A percentile compares a stretch with the other conserved stretches of the same genome.
phyloP scores from a whole-genome alignment of 2,329 filamentous ascomycete species.

The Neurospora sp. region DNA sequence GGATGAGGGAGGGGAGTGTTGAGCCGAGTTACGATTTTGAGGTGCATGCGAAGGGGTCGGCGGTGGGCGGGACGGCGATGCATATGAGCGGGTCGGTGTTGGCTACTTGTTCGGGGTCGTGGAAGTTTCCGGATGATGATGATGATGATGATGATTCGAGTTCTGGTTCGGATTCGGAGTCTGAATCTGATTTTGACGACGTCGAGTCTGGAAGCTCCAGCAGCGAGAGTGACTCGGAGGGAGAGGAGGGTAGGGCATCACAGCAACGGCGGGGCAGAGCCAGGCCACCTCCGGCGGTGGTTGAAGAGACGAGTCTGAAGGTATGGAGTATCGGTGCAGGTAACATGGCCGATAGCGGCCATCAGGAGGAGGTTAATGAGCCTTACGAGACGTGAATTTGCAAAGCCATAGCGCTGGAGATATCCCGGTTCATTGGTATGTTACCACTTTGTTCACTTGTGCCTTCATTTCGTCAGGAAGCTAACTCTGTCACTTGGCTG shows the following conservation, averaged over 20 bases:
- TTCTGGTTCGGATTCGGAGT: conserved; percentile 1
- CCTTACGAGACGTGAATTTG: not conserved
- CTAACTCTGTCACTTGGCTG: not conserved
- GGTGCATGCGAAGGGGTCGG: conserved; percentile 28
- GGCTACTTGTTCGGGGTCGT: conserved; percentile 47
- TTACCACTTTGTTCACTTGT: not conserved
- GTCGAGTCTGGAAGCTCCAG: not conserved
- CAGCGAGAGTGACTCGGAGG: not conserved
- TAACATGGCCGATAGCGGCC: conserved; percentile 1
- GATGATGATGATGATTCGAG: conserved; percentile 3
- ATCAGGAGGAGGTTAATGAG: conserved; percentile 1
- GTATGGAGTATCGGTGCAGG: conserved; percentile 30
- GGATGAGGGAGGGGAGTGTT: conserved; percentile 33
- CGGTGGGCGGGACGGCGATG: conserved; percentile 39
- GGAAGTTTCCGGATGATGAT: conserved; percentile 28
- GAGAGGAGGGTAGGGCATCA: not conserved
- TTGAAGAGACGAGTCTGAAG: conserved; percentile 34
- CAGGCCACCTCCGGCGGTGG: conserved; percentile 5
- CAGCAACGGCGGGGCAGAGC: not conserved
- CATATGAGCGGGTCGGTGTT: conserved; percentile 45
- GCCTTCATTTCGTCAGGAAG: not conserved
- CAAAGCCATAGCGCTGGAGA: not conserved
- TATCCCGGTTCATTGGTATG: not conserved
- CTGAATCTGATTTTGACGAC: not conserved
- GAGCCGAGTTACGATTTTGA: conserved; percentile 40